phyloP scores from a whole-genome alignment of 768 basidiomycete genomes.

The Phylloporus sp. region DNA sequence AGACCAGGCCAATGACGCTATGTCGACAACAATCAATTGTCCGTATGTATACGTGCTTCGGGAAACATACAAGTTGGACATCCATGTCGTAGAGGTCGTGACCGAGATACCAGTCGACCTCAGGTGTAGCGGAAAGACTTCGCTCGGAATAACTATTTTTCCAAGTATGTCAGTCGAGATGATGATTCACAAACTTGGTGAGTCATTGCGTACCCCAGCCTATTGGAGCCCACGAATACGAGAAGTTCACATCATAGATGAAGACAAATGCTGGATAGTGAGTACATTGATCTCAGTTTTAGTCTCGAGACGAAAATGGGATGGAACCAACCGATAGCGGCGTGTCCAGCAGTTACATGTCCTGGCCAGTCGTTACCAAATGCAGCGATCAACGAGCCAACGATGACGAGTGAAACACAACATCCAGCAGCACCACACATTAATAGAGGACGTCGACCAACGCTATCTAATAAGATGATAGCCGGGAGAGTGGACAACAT shows the following conservation, averaged over 20 bases:
- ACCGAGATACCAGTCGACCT: conserved; percentile 40
- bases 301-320: conserved; percentile 7
- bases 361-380: conserved; percentile 28
- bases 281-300: conserved; percentile 9
- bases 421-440: conserved; percentile 39
- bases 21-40: background rate
- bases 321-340: conserved; percentile 26
- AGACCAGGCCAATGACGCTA: conserved; percentile 28
- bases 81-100: conserved; percentile 40
- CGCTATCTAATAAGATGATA: conserved; percentile 33
- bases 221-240: conserved; percentile 33
- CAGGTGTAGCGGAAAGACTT: conserved; percentile 41
- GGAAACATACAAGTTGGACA: conserved; percentile 33
- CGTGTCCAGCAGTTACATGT: conserved; percentile 26
- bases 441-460: conserved; percentile 38
- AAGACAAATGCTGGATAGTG: conserved; percentile 34
- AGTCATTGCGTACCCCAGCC: conserved; percentile 21
- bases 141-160: conserved; percentile 36
- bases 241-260: conserved; percentile 36
- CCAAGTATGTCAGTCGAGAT: conserved; percentile 8
- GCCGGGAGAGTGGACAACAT: conserved; percentile 35
- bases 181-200: background rate
- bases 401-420: conserved; percentile 24
- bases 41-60: background rate
- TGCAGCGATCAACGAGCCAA: conserved; percentile 26